phyloP scores from a whole-genome alignment of 345 rosid genomes.

The Nephelium lappaceum region DNA sequence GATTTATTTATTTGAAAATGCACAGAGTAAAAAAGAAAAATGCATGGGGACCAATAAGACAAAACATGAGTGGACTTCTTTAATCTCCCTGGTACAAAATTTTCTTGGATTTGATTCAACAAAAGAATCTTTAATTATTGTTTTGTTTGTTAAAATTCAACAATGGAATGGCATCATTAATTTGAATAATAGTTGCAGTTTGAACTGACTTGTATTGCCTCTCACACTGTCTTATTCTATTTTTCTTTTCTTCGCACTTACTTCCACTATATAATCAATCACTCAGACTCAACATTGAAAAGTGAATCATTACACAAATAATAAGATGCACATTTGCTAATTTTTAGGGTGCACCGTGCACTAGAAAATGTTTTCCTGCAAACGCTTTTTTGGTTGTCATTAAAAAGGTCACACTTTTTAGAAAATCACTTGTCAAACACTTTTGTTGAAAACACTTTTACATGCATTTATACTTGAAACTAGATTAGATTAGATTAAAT shows the following conservation, averaged over 20 bases:
- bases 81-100: not conserved
- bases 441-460: no score
- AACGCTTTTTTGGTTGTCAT: not conserved
- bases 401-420: no score
- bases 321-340: no score
- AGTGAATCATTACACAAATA: not conserved
- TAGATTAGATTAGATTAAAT: no score
- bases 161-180: not conserved
- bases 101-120: not conserved
- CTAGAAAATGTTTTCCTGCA: not conserved
- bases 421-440: no score
- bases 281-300: not conserved
- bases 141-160: constrained; percentile 14
- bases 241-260: not conserved
- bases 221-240: no score
- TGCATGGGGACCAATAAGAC: not conserved
- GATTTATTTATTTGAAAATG: not conserved
- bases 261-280: not conserved
- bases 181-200: constrained; percentile 9
- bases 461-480: no score
- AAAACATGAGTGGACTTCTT: no score
- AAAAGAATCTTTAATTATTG: not conserved
- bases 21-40: no score
- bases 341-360: not conserved
- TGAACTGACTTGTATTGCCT: not conserved